These are phyloP conservation scores for Claviceps monticola DNA, from an alignment of 2,329 filamentous ascomycete species.

Conservation along the genomic window DNA sequence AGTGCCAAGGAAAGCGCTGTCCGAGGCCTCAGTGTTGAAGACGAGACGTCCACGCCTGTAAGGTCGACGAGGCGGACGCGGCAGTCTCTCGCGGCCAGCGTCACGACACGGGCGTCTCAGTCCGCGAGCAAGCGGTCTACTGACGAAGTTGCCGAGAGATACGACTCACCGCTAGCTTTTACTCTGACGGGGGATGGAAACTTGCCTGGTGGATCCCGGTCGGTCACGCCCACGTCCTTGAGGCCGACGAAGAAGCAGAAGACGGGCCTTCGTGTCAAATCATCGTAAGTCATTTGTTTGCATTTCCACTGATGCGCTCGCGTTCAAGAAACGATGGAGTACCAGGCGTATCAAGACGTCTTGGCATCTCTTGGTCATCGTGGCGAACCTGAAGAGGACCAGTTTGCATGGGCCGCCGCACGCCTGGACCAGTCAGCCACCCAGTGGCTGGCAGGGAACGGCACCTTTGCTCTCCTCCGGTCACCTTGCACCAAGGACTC, in stretches of 20 bases:
- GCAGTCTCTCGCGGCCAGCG: slow-evolving; percentile 19
- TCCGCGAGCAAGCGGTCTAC: slow-evolving; percentile 38
- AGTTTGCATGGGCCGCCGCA: neutral
- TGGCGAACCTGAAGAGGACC: no score
- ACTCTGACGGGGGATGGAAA: slow-evolving; percentile 34
- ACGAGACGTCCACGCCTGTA: slow-evolving; percentile 16
- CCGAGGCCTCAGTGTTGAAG: slow-evolving; percentile 16
- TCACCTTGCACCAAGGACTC: neutral
- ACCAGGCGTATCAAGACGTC: no score
- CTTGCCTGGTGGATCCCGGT: slow-evolving; percentile 39
- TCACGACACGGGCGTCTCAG: slow-evolving; percentile 30
- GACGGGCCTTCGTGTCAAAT: slow-evolving; percentile 51
- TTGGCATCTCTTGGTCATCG: no score
- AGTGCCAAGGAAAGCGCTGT: slow-evolving; percentile 24
- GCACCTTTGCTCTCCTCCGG: neutral
- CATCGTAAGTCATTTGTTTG: slow-evolving; percentile 42
- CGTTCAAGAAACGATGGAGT: no score
- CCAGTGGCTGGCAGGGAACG: neutral
- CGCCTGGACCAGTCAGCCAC: neutral
- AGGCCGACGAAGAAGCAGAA: slow-evolving; percentile 46
- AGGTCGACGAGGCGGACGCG: slow-evolving; percentile 22
- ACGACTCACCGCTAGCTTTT: slow-evolving; percentile 37
- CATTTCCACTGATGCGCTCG: neutral
- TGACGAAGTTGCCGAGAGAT: slow-evolving; percentile 37
- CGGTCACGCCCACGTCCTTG: slow-evolving; percentile 42